Conservation (phyloP, 176 grass and related monocot genomes). For the Saccharum spontaneum region DNA sequence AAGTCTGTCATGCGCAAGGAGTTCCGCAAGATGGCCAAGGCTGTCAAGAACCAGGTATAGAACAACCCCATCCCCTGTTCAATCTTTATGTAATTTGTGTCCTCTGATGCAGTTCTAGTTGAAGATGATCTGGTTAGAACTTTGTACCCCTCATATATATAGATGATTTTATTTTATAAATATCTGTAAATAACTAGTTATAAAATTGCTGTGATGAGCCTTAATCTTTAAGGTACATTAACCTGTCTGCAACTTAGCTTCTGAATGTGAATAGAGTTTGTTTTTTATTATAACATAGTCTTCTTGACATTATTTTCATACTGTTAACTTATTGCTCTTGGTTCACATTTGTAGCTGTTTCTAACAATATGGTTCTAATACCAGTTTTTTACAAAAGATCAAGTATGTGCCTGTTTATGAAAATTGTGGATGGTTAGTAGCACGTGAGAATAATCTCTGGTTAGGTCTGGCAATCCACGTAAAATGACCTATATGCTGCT, state of each 20-base stretch:
- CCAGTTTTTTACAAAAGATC: neutral
- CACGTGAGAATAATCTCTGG: neutral
- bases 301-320: neutral
- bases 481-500: neutral
- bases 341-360: neutral
- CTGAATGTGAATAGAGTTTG: conserved; percentile 9
- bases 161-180: conserved; percentile 6
- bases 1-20: conserved; percentile 87
- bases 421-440: neutral
- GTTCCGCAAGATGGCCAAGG: conserved; percentile 84
- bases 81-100: neutral
- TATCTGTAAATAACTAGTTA: neutral
- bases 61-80: neutral
- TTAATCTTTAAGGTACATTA: conserved; percentile 24
- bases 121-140: neutral
- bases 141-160: neutral
- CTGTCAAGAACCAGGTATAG: conserved; percentile 84
- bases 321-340: neutral
- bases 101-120: neutral
- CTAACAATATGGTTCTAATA: neutral
- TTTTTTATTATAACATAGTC: neutral
- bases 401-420: neutral
- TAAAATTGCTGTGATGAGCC: conserved; percentile 38
- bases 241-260: neutral
- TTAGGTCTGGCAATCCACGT: too few relatives aligned